Conservation (phyloP, 805 yeast species). For the Starmerella bacillaris region DNA sequence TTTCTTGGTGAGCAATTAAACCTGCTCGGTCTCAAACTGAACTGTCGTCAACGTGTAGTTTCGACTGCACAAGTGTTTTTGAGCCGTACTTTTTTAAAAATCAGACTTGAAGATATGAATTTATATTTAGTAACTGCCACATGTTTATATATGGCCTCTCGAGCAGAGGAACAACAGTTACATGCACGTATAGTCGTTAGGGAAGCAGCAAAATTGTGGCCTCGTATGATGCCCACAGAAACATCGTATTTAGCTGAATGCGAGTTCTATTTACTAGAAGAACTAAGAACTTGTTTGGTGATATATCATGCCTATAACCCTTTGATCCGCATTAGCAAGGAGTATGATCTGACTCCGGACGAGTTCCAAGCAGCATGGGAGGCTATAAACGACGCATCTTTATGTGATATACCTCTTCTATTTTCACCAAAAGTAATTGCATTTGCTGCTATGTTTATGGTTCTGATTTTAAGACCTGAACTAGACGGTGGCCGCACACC, state of each 20-base stretch:
- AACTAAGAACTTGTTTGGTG: conserved; percentile 32
- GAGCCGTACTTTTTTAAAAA: conserved; percentile 46
- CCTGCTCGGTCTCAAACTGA: conserved; percentile 60
- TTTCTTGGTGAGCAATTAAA: conserved; percentile 60
- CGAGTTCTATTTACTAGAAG: conserved; percentile 85
- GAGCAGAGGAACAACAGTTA: conserved; percentile 88
- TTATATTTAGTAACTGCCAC: conserved; percentile 67
- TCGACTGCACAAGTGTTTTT: conserved; percentile 80
- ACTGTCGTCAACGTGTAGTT: conserved; percentile 62
- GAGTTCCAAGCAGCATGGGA: conserved; percentile 84
- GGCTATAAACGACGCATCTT: conserved; percentile 69
- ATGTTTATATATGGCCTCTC: conserved; percentile 74
- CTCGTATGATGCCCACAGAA: conserved; percentile 83
- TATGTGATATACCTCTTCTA: conserved; percentile 66
- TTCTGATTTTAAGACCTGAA: conserved; percentile 36
- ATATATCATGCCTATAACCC: conserved; percentile 28
- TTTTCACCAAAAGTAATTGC: conserved; percentile 86
- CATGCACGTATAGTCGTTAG: conserved; percentile 68
- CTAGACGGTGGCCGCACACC: conserved; percentile 22
- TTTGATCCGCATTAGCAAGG: conserved; percentile 31
- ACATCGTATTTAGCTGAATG: conserved; percentile 83
- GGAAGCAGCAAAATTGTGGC: conserved; percentile 85
- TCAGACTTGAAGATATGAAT: conserved; percentile 61
- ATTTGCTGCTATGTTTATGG: conserved; percentile 59
- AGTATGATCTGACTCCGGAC: conserved; percentile 28